Evolutionary conservation across 495 filamentous ascomycete species (phyloP).

Genomic region (Sordaria brevicollis): DNA sequence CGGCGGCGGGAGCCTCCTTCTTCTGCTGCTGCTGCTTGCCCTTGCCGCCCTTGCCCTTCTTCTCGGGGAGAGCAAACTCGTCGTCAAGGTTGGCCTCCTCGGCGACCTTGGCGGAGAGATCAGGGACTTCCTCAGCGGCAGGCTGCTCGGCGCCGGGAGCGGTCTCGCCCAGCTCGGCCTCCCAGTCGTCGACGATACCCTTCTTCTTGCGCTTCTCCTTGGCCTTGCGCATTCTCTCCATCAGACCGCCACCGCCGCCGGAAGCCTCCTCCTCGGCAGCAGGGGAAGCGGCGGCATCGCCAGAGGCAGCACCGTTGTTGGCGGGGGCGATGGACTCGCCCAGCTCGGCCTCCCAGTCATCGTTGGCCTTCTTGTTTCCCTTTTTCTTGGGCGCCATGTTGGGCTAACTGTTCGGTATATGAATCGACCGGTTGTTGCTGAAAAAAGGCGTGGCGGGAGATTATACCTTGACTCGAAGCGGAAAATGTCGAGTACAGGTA

Average conservation of each 20-base stretch:
- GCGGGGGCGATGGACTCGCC: constrained; percentile 58
- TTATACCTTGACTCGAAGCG: background rate
- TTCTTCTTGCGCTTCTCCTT: constrained; percentile 90
- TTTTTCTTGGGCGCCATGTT: constrained; percentile 91
- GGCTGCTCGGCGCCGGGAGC: constrained; percentile 36
- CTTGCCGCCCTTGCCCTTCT: constrained; percentile 93
- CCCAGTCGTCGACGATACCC: constrained; percentile 65
- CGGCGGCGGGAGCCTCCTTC: constrained; percentile 46
- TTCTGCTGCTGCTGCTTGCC: constrained; percentile 69
- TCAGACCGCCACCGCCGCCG: constrained; percentile 52
- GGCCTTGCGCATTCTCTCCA: constrained; percentile 82
- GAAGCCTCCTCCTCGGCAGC: constrained; percentile 41
- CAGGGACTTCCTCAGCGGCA: constrained; percentile 30
- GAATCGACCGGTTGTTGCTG: background rate
- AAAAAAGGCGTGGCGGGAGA: too few relatives aligned
- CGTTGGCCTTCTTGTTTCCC: constrained; percentile 73
- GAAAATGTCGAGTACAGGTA: background rate
- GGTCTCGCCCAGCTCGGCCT: constrained; percentile 53
- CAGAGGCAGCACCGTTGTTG: constrained; percentile 27
- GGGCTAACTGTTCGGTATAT: background rate
- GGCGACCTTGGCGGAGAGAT: constrained; percentile 61
- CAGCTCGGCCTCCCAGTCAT: constrained; percentile 95
- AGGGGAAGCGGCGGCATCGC: constrained; percentile 31
- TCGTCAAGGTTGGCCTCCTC: constrained; percentile 79
- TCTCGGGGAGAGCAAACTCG: constrained; percentile 73